Evolutionary conservation across 352 stramenopile genomes (phyloP).

Genomic region (Phytophthora citrophthora): DNA sequence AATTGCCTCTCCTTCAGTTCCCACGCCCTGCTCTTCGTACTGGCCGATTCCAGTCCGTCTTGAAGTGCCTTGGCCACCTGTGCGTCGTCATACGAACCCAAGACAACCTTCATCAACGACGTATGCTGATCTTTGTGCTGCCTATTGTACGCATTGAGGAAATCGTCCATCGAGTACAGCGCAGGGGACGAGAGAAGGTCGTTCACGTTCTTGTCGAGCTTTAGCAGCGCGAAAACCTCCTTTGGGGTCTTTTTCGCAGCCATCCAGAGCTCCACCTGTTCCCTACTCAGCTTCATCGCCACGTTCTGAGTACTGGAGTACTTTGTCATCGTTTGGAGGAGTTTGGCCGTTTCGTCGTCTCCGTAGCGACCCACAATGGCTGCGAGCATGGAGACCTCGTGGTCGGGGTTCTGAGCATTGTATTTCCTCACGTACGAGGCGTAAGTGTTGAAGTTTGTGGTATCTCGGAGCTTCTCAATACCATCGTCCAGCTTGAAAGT

Average conservation of each 20-base stretch:
- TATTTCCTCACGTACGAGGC: neutral
- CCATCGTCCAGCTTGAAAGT: neutral
- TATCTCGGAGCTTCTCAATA: neutral
- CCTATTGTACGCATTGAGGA: too few relatives aligned
- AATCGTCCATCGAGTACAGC: neutral
- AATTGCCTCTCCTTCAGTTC: too few relatives aligned
- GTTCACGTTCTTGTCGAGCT: neutral
- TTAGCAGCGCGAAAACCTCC: neutral
- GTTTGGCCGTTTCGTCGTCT: neutral
- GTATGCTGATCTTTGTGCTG: too few relatives aligned
- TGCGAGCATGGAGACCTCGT: neutral
- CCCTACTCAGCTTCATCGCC: neutral
- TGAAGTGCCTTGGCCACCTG: too few relatives aligned
- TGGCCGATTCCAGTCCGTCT: too few relatives aligned
- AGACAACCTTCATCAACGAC: too few relatives aligned
- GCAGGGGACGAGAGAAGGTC: neutral
- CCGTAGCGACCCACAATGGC: neutral
- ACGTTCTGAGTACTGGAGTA: neutral
- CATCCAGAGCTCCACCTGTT: conserved; percentile 3
- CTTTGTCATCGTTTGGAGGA: neutral
- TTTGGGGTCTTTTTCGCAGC: neutral
- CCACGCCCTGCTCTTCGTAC: too few relatives aligned
- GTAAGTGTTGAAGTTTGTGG: neutral
- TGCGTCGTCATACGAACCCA: too few relatives aligned
- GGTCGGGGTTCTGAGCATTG: neutral